Evolutionary conservation across 192 early-diverging fungal species (phyloP), one percentile per base, ranked within the genome.

Genomic region (Entomortierella beljakovae): DNA sequence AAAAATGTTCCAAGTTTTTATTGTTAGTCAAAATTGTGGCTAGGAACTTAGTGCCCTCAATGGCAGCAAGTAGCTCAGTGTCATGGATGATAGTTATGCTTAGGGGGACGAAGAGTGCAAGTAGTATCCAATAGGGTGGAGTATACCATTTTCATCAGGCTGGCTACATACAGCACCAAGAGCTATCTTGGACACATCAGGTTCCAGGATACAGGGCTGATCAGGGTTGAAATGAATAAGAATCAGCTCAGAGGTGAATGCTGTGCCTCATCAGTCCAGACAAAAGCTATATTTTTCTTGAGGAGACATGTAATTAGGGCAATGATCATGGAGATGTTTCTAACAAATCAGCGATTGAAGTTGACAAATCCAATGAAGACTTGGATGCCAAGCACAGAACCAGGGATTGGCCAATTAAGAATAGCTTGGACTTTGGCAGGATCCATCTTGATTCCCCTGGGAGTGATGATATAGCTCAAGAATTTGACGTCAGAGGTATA

Each of bases 311-410:
- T 83, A 0, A 84, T 25, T 5, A 80, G 80, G 4, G 53, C 18
- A 0, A 65, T 66, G 13, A 81, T 53, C 25, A 67, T 53, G 7
- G 83, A 69, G 40, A 68, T 86, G 11, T 82, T 62, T 6, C 49
- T 20, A 0, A 82, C 56, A 57, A 83, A 85, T 11, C 67, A 53
- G 6, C 72, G 50, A 54, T 85, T 83, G 43, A 72, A 85, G 20
- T 76, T 82, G 2, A 71, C 51, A 10, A 76, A 23, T 0, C 85
- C 85, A 0, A 83, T 42, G 50, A 87, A 84, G 20, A 60, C 55
- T 10, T 64, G 49, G 23, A 83, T 26, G 16, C 79, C 66, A 10
- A 57, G 33, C 1, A 18, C 51, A 51, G 56, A 76, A 22, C 43
- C 57, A 23, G 71, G 71, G 0, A 46, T 22, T 2, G 57, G 1